phyloP scores from a whole-genome alignment of 2,329 filamentous ascomycete species.

The Trichoderma sp. region DNA sequence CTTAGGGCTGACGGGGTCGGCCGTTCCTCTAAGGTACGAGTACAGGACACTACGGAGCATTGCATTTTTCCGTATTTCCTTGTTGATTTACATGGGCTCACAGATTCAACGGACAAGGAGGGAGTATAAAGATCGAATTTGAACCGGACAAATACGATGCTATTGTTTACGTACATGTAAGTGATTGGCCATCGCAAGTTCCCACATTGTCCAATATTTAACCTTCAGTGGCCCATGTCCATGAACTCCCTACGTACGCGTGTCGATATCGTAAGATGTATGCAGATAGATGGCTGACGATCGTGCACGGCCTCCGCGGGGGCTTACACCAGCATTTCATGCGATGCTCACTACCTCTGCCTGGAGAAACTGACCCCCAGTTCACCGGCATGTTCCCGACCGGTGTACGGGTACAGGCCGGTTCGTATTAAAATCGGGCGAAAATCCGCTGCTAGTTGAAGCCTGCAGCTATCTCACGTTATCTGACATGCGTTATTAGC shows the following conservation, averaged over 20 bases:
- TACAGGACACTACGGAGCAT: neutral
- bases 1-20: neutral
- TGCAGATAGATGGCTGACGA: neutral
- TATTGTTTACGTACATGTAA: neutral
- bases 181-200: neutral
- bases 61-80: neutral
- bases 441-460: neutral
- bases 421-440: neutral
- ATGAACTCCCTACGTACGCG: neutral
- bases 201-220: neutral
- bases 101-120: too few relatives aligned
- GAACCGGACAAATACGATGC: neutral
- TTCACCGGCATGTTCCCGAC: neutral
- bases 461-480: neutral
- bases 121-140: neutral
- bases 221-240: neutral
- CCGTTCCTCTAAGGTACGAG: neutral
- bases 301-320: neutral
- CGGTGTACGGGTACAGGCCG: neutral
- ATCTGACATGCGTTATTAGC: neutral
- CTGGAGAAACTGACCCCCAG: neutral
- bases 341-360: neutral
- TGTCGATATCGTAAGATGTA: neutral
- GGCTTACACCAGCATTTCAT: neutral
- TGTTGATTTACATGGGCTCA: neutral